Evolutionary conservation across 768 basidiomycete species (phyloP).

Genomic region (Hygrocybe coccinea): DNA sequence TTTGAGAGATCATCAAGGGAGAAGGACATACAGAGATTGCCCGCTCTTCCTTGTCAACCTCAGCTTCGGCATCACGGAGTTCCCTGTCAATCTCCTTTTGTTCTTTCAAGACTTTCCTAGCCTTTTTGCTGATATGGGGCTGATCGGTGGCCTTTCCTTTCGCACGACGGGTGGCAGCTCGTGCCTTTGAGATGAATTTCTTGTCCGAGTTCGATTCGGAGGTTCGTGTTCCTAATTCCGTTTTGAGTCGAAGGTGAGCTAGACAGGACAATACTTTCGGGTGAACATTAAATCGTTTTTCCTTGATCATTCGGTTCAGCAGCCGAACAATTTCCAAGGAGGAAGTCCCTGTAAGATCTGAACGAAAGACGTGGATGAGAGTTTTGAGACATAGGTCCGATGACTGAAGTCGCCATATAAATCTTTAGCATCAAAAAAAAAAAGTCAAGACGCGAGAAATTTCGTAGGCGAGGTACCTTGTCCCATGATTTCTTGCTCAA

Average conservation of each 20-base stretch:
- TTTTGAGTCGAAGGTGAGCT: conserved; percentile 78
- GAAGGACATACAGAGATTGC: conserved; percentile 60
- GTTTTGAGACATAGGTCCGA: conserved; percentile 83
- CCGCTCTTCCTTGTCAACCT: conserved; percentile 88
- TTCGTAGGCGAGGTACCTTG: conserved; percentile 49
- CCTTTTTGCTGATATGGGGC: conserved; percentile 88
- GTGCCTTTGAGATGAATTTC: conserved; percentile 42
- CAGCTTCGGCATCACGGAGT: conserved; percentile 89
- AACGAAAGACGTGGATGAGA: conserved; percentile 74
- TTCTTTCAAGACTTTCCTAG: conserved; percentile 80
- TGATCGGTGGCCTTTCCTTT: conserved; percentile 58
- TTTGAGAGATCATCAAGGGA: conserved; percentile 4
- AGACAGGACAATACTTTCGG: conserved; percentile 85
- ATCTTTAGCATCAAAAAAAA: conserved; percentile 11
- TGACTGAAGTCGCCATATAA: conserved; percentile 43
- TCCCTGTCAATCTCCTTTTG: conserved; percentile 86
- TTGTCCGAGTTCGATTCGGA: conserved; percentile 66
- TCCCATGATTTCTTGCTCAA: conserved; percentile 88
- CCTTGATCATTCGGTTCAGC: conserved; percentile 94
- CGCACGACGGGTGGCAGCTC: conserved; percentile 38
- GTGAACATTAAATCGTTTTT: conserved; percentile 83
- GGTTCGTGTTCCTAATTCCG: conserved; percentile 75
- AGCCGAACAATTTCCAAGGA: conserved; percentile 88
- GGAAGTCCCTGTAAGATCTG: conserved; percentile 72
- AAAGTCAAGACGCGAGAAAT: conserved; percentile 10